Percentiles rank a stretch among this genome's conserved stretches.
These are phyloP conservation scores for Colletotrichum filicis DNA, from an alignment of 2,329 filamentous ascomycete species.

Conservation along the genomic window DNA sequence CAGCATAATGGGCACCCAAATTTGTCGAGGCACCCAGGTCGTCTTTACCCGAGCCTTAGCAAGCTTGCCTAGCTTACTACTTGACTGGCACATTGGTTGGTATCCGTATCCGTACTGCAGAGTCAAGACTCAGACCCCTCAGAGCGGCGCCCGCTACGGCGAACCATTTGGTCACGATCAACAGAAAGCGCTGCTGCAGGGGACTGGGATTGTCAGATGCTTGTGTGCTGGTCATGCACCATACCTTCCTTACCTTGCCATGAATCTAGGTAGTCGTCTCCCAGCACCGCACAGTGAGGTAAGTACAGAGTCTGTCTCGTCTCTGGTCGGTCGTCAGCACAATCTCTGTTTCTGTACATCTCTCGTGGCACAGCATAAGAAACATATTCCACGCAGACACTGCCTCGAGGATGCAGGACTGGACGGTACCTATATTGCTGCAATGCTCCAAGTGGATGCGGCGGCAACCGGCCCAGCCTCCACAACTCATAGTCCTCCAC, in stretches of 20 bases:
- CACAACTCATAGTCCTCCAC: not conserved
- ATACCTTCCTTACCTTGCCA: not conserved
- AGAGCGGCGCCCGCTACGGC: not conserved
- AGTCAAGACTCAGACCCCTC: not conserved
- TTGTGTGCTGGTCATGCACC: not conserved
- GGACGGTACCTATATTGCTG: not conserved
- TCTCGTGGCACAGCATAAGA: not conserved
- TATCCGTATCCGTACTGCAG: too few species aligned
- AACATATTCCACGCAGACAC: not conserved
- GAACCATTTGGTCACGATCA: not conserved
- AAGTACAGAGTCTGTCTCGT: not conserved
- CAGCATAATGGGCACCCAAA: not conserved
- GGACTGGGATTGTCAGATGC: not conserved
- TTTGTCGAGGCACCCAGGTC: not conserved
- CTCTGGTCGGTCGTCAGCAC: not conserved
- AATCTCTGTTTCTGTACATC: not conserved
- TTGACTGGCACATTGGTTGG: too few species aligned
- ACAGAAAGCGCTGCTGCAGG: not conserved
- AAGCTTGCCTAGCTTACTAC: too few species aligned
- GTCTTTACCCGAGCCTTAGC: not conserved
- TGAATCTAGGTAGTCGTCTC: not conserved
- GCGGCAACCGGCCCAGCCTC: not conserved
- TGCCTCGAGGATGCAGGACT: not conserved
- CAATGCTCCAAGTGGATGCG: not conserved
- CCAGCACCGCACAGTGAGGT: not conserved